phyloP scores from a whole-genome alignment of 805 yeast species.

The Saccharomycopsis amapae region DNA sequence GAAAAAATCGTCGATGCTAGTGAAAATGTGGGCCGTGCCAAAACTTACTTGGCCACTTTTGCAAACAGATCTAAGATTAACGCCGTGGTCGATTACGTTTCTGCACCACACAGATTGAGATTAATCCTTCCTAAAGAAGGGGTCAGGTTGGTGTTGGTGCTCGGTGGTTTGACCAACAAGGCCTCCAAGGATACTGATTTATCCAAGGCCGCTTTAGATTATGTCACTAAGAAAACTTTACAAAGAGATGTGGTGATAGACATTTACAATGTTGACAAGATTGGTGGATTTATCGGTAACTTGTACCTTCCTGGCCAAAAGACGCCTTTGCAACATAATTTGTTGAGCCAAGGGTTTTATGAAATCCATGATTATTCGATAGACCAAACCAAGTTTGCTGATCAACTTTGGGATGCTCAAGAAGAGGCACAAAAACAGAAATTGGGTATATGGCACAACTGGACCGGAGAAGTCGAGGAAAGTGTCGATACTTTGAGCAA shows the following conservation, averaged over 20 bases:
- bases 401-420: constrained; percentile 55
- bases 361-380: constrained; percentile 61
- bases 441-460: constrained; percentile 63
- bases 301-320: constrained; percentile 45
- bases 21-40: constrained; percentile 63
- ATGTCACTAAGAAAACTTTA: constrained; percentile 44
- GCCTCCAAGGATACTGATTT: constrained; percentile 31
- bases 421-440: constrained; percentile 46
- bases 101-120: constrained; percentile 61
- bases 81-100: constrained; percentile 67
- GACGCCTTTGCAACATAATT: constrained; percentile 48
- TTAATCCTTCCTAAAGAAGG: constrained; percentile 67
- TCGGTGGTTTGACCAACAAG: constrained; percentile 59
- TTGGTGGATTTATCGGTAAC: constrained; percentile 77
- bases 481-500: no score
- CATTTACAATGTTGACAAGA: constrained; percentile 61
- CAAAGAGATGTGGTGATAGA: constrained; percentile 73
- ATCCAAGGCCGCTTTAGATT: constrained; percentile 46
- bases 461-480: constrained; percentile 23
- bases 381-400: constrained; percentile 44
- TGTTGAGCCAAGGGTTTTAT: constrained; percentile 58
- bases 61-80: constrained; percentile 56
- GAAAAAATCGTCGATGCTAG: constrained; percentile 74
- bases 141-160: constrained; percentile 56
- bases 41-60: constrained; percentile 63